Base-by-base conservation (phyloP, 495 filamentous ascomycete genomes). In the Neurospora discreta region DNA sequence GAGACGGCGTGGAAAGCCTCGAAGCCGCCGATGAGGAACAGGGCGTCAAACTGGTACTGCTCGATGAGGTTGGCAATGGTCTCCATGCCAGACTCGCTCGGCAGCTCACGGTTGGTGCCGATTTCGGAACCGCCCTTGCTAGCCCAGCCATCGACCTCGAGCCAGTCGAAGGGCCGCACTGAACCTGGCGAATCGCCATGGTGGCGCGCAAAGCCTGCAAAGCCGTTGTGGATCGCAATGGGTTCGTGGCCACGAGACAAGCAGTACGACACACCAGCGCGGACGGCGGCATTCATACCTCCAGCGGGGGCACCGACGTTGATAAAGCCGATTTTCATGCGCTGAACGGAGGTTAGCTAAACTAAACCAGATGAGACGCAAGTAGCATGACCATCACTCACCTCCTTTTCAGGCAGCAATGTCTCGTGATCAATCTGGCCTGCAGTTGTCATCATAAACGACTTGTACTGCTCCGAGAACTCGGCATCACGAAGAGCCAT, bases 281-380 rank as follows among this genome's bases (percentile, higher is more conserved):
- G 90, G 20, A 97, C 97, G 26, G 96, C 95, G 58, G 94, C 93
- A 82, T 99, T 99, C 90, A 99, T 98, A 78, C 96, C 96, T 77
- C 95, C 96, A n/a, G 96, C 96, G 7, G 96, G 96, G 38, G 96
- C 96, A 74, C 96, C 96, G 71, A 99, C 93, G 77, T 99, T 97
- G 78, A 99, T 91, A 74, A 98, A 95, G 8, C 91, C 95, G 76
- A 99, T 93, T 43, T 89, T 89, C 93, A 98, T 94, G 75, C 90
- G 90, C 92, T 96, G 70, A 11, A 69, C 39, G 39, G 10, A 16
- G 6, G 68, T 83, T 72, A 84, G 75, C 20, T 15, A 33, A 65
- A 30, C 15, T 65, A 13, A 26, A 69, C 23, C 15, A 23, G 9
- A 30, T 65, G 23, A 16, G 9, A 6, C 15, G 23, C 26, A 26